Evolutionary conservation across 257 asterid species (phyloP), one percentile per base, ranked within the genome.

Genomic region (Anisodus acutangulus): DNA sequence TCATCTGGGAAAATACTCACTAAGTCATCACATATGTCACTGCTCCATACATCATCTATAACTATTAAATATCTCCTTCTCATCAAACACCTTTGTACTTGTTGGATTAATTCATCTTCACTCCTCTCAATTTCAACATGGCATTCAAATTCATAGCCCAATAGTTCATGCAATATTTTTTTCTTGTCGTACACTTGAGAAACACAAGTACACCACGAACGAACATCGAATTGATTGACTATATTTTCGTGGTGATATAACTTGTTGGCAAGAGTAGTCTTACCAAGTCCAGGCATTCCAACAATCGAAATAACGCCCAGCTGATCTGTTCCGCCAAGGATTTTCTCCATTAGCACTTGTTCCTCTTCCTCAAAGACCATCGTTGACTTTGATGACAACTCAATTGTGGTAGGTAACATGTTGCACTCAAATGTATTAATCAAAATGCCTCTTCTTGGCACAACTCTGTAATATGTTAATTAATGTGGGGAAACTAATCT

Each of bases 41-140:
- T 53, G 69, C 60, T 81, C 85, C 87, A 85, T 69, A 86, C 31
- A 37, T 83, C 86, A 83, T 86, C 86, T 17, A 86, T 31, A 3
- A 86, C 88, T 68, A 86, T 12, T 31, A 83, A 72, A 35, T 55
- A 86, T 51, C 84, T 86, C 39, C 12, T 41, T 47, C 70, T 82
- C 19, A 43, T 59, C 13, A 84, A 57, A 62, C 81, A 5, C 64
- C 8, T 83, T 12, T 60, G 72, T 10, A 86, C 45, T 15, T 11
- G 26, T 43, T 16, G 39, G 41, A 63, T 79, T 43, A 86, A 58
- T 9, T 86, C 85, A 12, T 67, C 84, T 3, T 39, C 83, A 22
- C 84, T 86, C 39, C 13, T 15, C 6, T n/a, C 53, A 9, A 62
- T 13, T 60, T 41, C 16, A 59, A 39, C 8, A 13, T 2, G n/a